Evolutionary conservation across 805 yeast genomes (phyloP), one percentile per base, ranked within the genome.

Genomic region (Kodamaea laetipori): DNA sequence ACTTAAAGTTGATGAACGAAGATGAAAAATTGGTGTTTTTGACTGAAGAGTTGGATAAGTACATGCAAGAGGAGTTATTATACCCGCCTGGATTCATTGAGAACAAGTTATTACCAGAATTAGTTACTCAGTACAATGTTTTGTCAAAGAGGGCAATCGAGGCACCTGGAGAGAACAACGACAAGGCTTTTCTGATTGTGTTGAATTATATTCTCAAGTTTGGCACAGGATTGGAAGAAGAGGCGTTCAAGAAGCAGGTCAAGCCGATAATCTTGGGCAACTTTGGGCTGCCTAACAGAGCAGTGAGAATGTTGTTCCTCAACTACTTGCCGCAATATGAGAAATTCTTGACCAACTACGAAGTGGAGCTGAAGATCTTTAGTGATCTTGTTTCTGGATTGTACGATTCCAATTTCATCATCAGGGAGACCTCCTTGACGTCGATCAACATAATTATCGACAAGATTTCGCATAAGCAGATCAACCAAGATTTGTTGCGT

Each of bases 401-500:
- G 55, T 79, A 82, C 25, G 99, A 92, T 60, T 80, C 94, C 1
- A 90, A 88, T 58, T 77, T 82, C 3, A 74, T 83, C n/a, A 80
- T 92, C 31, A 71, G 97, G 49, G 86, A 86, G 51, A 87, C 83
- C 41, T 86, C 97, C 0, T 69, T 92, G 28, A 84, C 82, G 38
- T 78, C 89, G 2, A 66, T 78, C 13, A 77, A 81, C 2, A 67
- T 80, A 3, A 66, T 90, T 19, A 79, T 82, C 1, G 78, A 81
- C 15, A 80, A 80, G 53, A 74, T 92, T 1, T 76, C 86, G 0
- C 87, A 82, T 28, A 76, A 96, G 43, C 95, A 86, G 59, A 69
- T 90, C 38, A 92, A 92, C 60, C 90, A 90, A 55, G 98, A 94
- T 38, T 66, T 92, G 16, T 67, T 92, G 43, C 76, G 95, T 51